phyloP scores from a whole-genome alignment of 768 basidiomycete genomes.

The Mycena albidolilacea region DNA sequence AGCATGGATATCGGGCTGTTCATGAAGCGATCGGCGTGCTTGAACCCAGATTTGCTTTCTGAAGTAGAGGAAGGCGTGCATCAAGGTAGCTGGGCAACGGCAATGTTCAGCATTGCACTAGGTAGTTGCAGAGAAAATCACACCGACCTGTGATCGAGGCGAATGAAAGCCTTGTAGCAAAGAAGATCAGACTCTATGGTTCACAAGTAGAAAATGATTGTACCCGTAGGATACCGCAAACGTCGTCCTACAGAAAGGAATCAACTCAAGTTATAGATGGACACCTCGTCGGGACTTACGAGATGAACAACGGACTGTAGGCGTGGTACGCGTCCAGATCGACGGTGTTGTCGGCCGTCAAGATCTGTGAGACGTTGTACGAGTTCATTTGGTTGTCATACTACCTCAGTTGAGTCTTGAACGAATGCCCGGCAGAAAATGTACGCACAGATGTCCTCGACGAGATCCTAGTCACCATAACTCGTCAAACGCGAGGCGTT shows the following conservation, averaged over 20 bases:
- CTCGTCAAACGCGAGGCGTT: neutral
- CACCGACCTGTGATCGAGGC: slow-evolving; percentile 73
- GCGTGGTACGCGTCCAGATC: slow-evolving; percentile 64
- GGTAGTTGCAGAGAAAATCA: neutral
- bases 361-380: slow-evolving; percentile 73
- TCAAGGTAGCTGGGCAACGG: slow-evolving; percentile 64
- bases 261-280: neutral
- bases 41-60: slow-evolving; percentile 86
- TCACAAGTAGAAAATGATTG: slow-evolving; percentile 69
- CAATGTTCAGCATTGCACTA: neutral
- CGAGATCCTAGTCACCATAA: slow-evolving; percentile 7
- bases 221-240: slow-evolving; percentile 41
- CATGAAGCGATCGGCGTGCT: slow-evolving; percentile 76
- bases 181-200: slow-evolving; percentile 63
- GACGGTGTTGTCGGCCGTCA: slow-evolving; percentile 68
- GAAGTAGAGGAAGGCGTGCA: slow-evolving; percentile 81
- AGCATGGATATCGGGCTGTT: slow-evolving; percentile 90
- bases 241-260: slow-evolving; percentile 43
- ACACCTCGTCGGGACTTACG: slow-evolving; percentile 6
- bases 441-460: slow-evolving; percentile 31
- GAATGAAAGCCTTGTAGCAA: slow-evolving; percentile 86
- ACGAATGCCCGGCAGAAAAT: neutral
- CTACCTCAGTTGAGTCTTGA: slow-evolving; percentile 46
- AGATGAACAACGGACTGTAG: slow-evolving; percentile 32
- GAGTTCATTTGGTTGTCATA: slow-evolving; percentile 72